These are phyloP conservation scores for Fomes fomentarius DNA, from an alignment of 1,284 basidiomycete genomes.

Conservation along the genomic window DNA sequence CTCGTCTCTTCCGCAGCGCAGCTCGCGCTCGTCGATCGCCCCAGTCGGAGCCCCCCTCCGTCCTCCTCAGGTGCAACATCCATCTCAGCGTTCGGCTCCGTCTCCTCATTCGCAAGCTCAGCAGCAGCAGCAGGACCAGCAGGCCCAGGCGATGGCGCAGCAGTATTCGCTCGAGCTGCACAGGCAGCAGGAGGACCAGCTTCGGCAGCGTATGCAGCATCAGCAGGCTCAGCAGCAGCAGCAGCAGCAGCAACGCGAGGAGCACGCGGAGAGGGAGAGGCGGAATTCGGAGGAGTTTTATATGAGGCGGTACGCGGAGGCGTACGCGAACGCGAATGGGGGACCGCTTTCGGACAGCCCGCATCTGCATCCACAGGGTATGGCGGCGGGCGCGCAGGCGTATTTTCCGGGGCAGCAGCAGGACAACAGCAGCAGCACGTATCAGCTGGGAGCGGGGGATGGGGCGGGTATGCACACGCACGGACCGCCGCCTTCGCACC, in stretches of 20 bases:
- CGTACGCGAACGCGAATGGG: slow-evolving; percentile 16
- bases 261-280: slow-evolving; percentile 28
- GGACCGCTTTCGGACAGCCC: slow-evolving; percentile 24
- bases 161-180: slow-evolving; percentile 48
- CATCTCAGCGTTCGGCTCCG: no score
- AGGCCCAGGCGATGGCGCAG: slow-evolving; percentile 24
- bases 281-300: slow-evolving; percentile 28
- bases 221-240: slow-evolving; percentile 24
- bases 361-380: slow-evolving; percentile 3
- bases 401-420: slow-evolving; percentile 21
- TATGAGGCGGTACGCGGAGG: slow-evolving; percentile 20
- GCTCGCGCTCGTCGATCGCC: slow-evolving; percentile 51
- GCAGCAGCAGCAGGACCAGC: slow-evolving; percentile 25
- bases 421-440: background rate
- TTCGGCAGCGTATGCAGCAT: slow-evolving; percentile 28
- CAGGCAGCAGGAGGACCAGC: slow-evolving; percentile 46
- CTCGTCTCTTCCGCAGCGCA: slow-evolving; percentile 48
- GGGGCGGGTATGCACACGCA: background rate
- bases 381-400: slow-evolving; percentile 10
- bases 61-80: slow-evolving; percentile 21
- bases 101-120: background rate
- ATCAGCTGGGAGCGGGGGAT: background rate
- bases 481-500: background rate
- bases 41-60: slow-evolving; percentile 29
- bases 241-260: slow-evolving; percentile 25